Evolutionary conservation across 2,329 filamentous ascomycete genomes (phyloP), one percentile per base, ranked within the genome.

Genomic region (Stagonosporopsis chrysanthemi): DNA sequence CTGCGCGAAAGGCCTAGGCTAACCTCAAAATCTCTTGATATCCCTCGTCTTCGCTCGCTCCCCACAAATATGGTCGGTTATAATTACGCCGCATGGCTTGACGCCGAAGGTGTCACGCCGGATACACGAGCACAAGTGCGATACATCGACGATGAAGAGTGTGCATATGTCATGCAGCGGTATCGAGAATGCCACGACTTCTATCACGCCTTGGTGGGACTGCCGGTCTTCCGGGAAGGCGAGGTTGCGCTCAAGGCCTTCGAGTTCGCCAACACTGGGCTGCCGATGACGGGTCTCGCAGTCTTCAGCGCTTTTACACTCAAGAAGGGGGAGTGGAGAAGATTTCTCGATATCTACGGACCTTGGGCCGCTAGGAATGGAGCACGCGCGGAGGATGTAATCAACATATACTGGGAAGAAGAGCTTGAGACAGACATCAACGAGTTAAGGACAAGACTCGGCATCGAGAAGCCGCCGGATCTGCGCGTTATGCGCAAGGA

Each of bases 331-430:
- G 87, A 90, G 69, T 80, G 86, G 74, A 78, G 82, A 68, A 79
- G 89, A 54, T 95, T 98, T 71, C 89, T 84, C 70, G 77, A 79
- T 5, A 87, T 87, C 1, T 96, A 97, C 77, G 80, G 94, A 49
- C 95, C 95, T 0, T 99, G 95, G 95, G 95, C 95, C 33, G 77
- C 97, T 41, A 81, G 86, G 51, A 98, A 96, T 75, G 95, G 95
- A 14, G 76, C 92, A 63, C 80, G 84, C 52, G 84, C 87, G 44
- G 86, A 90, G 69, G 91, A 96, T 71, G 82, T 98, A 31, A 93
- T 99, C 65, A 97, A 97, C 76, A 88, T 99, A 1, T 99, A 97
- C 74, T 99, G 95, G 95, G 95, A 99, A 78, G 92, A 98, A 81
- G 86, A 94, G 79, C 78, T 99, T 65, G 89, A 93, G 79, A 90